Base-by-base conservation (phyloP, 2,329 filamentous ascomycete genomes). In the Piedraia hortae region DNA sequence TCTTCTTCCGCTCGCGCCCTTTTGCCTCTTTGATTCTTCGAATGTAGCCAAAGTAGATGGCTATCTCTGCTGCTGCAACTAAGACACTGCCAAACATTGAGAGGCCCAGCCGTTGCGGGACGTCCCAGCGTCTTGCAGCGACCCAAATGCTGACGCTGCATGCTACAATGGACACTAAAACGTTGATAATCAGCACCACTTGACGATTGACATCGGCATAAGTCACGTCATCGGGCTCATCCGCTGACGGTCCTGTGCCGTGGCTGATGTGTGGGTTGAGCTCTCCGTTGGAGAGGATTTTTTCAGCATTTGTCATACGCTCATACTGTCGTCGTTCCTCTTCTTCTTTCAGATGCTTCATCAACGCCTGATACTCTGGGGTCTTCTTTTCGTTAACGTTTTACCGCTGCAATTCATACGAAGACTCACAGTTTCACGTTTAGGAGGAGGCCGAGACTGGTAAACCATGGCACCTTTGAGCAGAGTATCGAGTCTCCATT, bases 291-390 rank as follows among this genome's bases (percentile, higher is more conserved):
- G n/a, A n/a, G n/a, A n/a, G n/a, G n/a, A n/a, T n/a, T 6, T 10
- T 11, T 6, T 53, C 54, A 23, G 52, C 54, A 29, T 68, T 65
- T 22, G 70, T 48, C 66, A 93, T 77, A 38, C 68, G 64, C 33
- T 75, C 61, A 51, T 93, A 97, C 23, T 63, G 58, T 28, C 70
- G 63, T 32, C 66, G 60, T 51, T 93, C 80, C 48, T 82, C 71
- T 36, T 85, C 67, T 28, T 59, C 63, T 30, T 77, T 74, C 10
- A 97, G 62, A 9, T 69, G 65, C 12, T 66, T 65, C 77, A 93
- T 93, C 2, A 90, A 54, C 4, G 68, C 70, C 43, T 75, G 73
- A 50, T 82, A 93, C 47, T 89, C 71, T 5, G 65, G 51, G 1
- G 69, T 70, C 64, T 88, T 38, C 11, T 12, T 11, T n/a, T n/a